Evolutionary conservation across 306 rosid genomes (phyloP).

Genomic region (Corylus americana): DNA sequence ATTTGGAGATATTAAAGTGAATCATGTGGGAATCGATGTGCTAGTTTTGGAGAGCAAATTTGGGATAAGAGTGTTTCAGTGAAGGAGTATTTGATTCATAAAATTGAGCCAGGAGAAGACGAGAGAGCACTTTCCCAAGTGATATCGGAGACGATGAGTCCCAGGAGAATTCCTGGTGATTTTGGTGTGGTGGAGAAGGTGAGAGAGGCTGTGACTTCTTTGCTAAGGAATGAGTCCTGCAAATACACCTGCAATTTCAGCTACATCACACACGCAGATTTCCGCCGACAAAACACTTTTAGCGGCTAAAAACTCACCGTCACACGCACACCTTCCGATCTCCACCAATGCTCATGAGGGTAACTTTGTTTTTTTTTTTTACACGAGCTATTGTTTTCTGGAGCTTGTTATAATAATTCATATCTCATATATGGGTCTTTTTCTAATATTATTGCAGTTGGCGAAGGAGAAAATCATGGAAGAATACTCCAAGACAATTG

Average conservation of each 20-base stretch:
- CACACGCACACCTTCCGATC: slow-evolving; percentile 39
- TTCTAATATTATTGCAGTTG: slow-evolving; percentile 47
- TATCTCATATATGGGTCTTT: slow-evolving; percentile 13
- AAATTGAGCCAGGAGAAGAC: slow-evolving; percentile 91
- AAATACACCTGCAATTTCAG: slow-evolving; percentile 31
- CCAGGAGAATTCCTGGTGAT: slow-evolving; percentile 51
- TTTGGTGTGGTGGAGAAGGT: slow-evolving; percentile 77
- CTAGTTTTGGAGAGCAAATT: slow-evolving; percentile 29
- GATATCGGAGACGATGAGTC: slow-evolving; percentile 77
- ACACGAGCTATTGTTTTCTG: too few species aligned
- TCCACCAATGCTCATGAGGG: slow-evolving; percentile 57
- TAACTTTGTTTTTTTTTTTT: slow-evolving; percentile 7
- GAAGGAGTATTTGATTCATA: slow-evolving; percentile 71
- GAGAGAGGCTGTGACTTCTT: slow-evolving; percentile 71
- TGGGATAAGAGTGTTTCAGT: slow-evolving; percentile 82
- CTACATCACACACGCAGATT: slow-evolving; percentile 40
- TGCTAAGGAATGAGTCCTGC: slow-evolving; percentile 55
- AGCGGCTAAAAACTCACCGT: slow-evolving; percentile 24
- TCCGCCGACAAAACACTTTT: slow-evolving; percentile 23
- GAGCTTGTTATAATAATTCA: too few species aligned
- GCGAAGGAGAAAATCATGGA: slow-evolving; percentile 60
- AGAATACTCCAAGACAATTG: slow-evolving; percentile 79
- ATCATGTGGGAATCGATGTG: slow-evolving; percentile 39
- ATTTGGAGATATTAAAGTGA: background rate
- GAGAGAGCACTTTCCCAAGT: slow-evolving; percentile 81